Percentiles rank a stretch among this genome's conserved stretches.
Evolutionary conservation across 345 rosid genomes (phyloP).

Genomic region (rapeseed (Brassica napus)): Da-Ae NC_063448.1:13036501-13037000

Average conservation of each 20-base stretch:
- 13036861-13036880: slow-evolving; percentile 79
- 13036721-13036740: slow-evolving; percentile 79
- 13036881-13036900: slow-evolving; percentile 67
- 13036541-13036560: slow-evolving; percentile 40
- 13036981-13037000: slow-evolving; percentile 26
- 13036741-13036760: slow-evolving; percentile 36
- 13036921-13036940: background rate
- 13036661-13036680: slow-evolving; percentile 93
- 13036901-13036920: slow-evolving; percentile 44
- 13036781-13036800: slow-evolving; percentile 27
- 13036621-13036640: slow-evolving; percentile 28
- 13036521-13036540: slow-evolving; percentile 79
- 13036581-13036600: slow-evolving; percentile 8
- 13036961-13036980: slow-evolving; percentile 4
- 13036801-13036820: slow-evolving; percentile 61
- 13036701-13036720: slow-evolving; percentile 80
- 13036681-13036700: slow-evolving; percentile 77
- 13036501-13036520: slow-evolving; percentile 63
- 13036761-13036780: slow-evolving; percentile 17
- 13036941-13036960: background rate
- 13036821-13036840: slow-evolving; percentile 70
- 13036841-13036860: slow-evolving; percentile 71
- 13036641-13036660: slow-evolving; percentile 69
- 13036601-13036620: slow-evolving; percentile 27
- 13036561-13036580: slow-evolving; percentile 9